A percentile compares a stretch with the other conserved stretches of the same genome.
These are phyloP conservation scores for Ophiostoma novo-ulmi DNA, from an alignment of 2,329 filamentous ascomycete species.

Conservation along the genomic window DNA sequence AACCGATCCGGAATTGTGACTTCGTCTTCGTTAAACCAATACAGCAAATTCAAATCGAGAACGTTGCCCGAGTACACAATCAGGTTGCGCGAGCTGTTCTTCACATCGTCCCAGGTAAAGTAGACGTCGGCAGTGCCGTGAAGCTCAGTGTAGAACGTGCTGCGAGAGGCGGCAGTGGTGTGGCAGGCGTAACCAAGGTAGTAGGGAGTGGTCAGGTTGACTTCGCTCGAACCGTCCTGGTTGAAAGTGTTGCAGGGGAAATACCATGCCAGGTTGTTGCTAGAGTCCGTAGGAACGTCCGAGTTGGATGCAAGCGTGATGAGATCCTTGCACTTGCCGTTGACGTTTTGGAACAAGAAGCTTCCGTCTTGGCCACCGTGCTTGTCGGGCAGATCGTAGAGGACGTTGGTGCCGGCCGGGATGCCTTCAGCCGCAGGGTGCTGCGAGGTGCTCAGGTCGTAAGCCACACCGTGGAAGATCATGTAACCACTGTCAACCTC, in stretches of 20 bases:
- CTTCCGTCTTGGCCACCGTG: conserved; percentile 88
- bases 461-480: conserved; percentile 93
- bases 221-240: conserved; percentile 78
- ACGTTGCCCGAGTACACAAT: conserved; percentile 94
- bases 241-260: conserved; percentile 90
- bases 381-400: conserved; percentile 78
- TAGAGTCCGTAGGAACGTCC: conserved; percentile 69
- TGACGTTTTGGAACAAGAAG: conserved; percentile 97
- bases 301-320: conserved; percentile 69
- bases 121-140: conserved; percentile 76
- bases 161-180: conserved; percentile 63
- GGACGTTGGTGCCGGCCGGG: conserved; percentile 65
- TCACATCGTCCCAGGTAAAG: conserved; percentile 92
- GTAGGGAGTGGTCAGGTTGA: conserved; percentile 66
- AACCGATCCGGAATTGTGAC: conserved; percentile 73
- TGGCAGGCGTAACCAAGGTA: conserved; percentile 89
- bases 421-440: conserved; percentile 81
- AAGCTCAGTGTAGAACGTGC: conserved; percentile 68
- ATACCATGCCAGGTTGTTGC: conserved; percentile 84
- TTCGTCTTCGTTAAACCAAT: conserved; percentile 82
- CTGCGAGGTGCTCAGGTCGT: conserved; percentile 69
- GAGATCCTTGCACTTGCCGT: conserved; percentile 88
- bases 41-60: conserved; percentile 78
- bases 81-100: conserved; percentile 81
- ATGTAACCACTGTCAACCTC: conserved; percentile 77